These are phyloP conservation scores for Dendrocalamus latiflorus DNA, from an alignment of 202 grass and related monocot genomes.

Conservation along the genomic window DNA sequence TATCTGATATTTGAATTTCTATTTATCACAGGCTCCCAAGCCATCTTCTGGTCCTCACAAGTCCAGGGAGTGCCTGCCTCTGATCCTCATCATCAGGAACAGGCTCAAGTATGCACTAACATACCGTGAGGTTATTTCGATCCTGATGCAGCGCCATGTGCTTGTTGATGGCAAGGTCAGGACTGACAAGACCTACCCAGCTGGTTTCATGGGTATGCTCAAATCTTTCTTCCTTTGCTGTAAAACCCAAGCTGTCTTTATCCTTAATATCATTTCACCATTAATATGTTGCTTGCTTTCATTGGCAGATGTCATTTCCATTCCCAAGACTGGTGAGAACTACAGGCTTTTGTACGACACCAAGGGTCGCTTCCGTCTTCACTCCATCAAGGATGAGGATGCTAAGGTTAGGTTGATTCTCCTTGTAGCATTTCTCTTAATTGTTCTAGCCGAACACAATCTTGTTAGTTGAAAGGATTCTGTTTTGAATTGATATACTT, in stretches of 20 bases:
- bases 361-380: conserved; percentile 66
- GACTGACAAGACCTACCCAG: conserved; percentile 76
- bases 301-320: conserved; percentile 55
- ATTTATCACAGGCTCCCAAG: conserved; percentile 45
- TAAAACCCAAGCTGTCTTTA: background rate
- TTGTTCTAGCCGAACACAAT: background rate
- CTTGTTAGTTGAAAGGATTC: background rate
- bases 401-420: conserved; percentile 27
- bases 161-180: conserved; percentile 64
- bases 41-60: conserved; percentile 70
- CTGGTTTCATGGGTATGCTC: conserved; percentile 68
- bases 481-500: background rate
- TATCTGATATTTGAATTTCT: background rate
- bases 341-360: conserved; percentile 62
- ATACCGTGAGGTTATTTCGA: conserved; percentile 54
- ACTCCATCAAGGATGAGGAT: conserved; percentile 51
- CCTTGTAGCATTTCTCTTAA: background rate
- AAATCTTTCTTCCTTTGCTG: background rate
- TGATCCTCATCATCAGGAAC: conserved; percentile 67
- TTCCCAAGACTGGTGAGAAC: conserved; percentile 59
- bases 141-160: conserved; percentile 64
- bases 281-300: background rate
- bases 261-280: background rate
- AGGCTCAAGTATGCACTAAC: conserved; percentile 56
- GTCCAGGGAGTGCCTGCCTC: conserved; percentile 61